A percentile compares a stretch with the other conserved stretches of the same genome.
Evolutionary conservation across 169 alveolate genomes (phyloP).

Genomic region (Plasmodium billcollinsi): DNA sequence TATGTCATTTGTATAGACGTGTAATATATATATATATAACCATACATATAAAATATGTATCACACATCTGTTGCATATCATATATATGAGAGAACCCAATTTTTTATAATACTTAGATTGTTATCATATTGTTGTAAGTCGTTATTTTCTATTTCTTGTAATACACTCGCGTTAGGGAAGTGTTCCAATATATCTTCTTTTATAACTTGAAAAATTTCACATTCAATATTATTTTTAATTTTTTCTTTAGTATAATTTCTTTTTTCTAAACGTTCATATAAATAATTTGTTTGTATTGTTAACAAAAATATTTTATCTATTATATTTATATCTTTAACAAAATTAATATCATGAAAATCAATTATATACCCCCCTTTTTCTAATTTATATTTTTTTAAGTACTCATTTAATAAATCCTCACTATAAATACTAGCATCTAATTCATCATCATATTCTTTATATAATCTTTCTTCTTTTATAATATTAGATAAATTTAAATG

Average conservation of each 20-base stretch:
- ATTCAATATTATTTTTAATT: slow-evolving; percentile 81
- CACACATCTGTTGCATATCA: not conserved
- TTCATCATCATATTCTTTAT: slow-evolving; percentile 83
- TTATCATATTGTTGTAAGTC: slow-evolving; percentile 36
- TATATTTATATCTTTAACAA: slow-evolving; percentile 71
- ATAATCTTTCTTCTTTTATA: slow-evolving; percentile 78
- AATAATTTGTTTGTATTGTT: slow-evolving; percentile 23
- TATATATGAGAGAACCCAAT: slow-evolving; percentile 31
- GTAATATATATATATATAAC: too few species aligned
- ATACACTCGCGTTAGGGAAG: slow-evolving; percentile 7
- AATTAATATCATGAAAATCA: slow-evolving; percentile 84
- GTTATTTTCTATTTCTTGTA: slow-evolving; percentile 34
- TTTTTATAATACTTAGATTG: slow-evolving; percentile 12
- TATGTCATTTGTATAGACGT: too few species aligned
- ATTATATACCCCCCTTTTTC: slow-evolving; percentile 77
- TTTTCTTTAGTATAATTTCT: slow-evolving; percentile 79
- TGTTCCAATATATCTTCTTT: slow-evolving; percentile 74
- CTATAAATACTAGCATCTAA: slow-evolving; percentile 81
- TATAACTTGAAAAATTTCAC: slow-evolving; percentile 84
- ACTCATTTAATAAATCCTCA: slow-evolving; percentile 77
- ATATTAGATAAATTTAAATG: slow-evolving; percentile 81
- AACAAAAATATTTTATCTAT: slow-evolving; percentile 40
- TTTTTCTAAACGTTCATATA: slow-evolving; percentile 76
- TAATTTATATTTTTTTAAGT: slow-evolving; percentile 41
- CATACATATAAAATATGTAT: too few species aligned